These are phyloP conservation scores for Entamoeba histolytica DNA, from an alignment of 208 protist genomes.

Conservation along the genomic window DNA sequence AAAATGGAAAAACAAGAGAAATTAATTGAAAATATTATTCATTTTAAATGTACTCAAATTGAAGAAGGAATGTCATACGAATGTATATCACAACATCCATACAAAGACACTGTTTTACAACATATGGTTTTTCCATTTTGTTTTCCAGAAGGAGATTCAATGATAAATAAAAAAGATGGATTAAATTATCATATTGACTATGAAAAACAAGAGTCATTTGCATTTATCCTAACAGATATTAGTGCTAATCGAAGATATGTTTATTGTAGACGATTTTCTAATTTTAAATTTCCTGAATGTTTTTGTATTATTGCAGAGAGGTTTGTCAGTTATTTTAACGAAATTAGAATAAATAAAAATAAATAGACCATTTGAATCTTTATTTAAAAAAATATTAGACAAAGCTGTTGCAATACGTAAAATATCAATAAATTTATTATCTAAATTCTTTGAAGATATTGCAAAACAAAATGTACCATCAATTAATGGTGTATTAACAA, in stretches of 20 bases:
- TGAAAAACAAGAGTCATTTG: not conserved
- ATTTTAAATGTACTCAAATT: not conserved
- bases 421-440: not conserved
- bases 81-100: not conserved
- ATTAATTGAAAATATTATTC: not conserved
- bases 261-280: not conserved
- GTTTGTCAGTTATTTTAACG: not conserved
- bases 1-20: not conserved
- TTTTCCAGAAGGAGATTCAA: not conserved
- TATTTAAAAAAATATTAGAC: not conserved
- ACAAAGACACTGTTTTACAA: not conserved
- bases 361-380: not conserved
- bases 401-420: not conserved
- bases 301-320: not conserved
- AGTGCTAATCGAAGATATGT: not conserved
- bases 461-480: not conserved
- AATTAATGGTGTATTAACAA: not conserved
- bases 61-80: not conserved
- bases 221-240: not conserved
- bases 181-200: not conserved
- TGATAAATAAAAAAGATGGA: not conserved
- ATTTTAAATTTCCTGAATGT: not conserved
- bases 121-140: not conserved
- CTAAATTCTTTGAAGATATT: not conserved
- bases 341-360: too few species aligned